Evolutionary conservation across 257 asterid genomes (phyloP).

Genomic region (Petrea volubilis): DNA sequence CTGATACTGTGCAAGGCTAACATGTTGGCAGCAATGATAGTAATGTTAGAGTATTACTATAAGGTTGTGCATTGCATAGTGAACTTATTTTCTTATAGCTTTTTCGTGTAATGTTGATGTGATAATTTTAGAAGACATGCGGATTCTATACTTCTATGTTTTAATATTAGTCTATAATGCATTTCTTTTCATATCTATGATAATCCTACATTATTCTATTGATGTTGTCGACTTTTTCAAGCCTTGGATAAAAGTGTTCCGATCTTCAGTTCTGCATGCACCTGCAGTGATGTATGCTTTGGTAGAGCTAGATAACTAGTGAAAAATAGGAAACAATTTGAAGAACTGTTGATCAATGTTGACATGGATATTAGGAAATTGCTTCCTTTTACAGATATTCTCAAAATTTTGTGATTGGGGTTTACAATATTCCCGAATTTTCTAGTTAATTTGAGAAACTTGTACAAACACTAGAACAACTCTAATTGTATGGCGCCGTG

Average conservation of each 20-base stretch:
- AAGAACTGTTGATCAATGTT: not conserved
- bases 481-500: constrained; percentile 3
- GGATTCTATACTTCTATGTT: not conserved
- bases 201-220: not conserved
- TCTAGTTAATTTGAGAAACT: not conserved
- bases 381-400: not conserved
- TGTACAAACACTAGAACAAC: not conserved
- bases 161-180: not conserved
- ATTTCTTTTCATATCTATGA: not conserved
- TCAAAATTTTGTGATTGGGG: not conserved
- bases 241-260: too few species aligned
- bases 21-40: not conserved
- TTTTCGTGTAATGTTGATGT: not conserved
- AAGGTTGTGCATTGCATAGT: not conserved
- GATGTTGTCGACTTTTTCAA: not conserved
- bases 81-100: not conserved
- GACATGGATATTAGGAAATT: not conserved
- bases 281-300: not conserved
- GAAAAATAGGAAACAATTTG: not conserved
- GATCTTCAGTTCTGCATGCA: not conserved
- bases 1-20: not conserved
- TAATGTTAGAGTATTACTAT: not conserved
- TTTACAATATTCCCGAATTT: not conserved
- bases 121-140: not conserved
- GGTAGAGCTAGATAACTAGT: not conserved